Conservation (phyloP, 495 filamentous ascomycete genomes). For the Aspergillus steynii region DNA sequence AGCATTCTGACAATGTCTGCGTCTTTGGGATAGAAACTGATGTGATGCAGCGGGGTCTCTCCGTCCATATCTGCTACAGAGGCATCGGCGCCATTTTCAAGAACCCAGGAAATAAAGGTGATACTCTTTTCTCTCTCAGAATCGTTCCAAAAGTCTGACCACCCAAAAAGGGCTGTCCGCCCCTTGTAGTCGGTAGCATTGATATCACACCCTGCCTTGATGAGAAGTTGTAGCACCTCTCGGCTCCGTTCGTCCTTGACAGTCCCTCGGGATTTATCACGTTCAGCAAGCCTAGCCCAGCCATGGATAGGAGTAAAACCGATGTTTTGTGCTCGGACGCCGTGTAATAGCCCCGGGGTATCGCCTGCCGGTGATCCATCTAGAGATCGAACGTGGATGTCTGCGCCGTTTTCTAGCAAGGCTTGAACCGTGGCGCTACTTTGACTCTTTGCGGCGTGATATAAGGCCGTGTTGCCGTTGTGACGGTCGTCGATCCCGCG, state of each 20-base stretch:
- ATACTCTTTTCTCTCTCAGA: neutral
- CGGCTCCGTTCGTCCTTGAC: neutral
- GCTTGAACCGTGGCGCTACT: neutral
- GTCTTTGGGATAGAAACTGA: no score
- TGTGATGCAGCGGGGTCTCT: neutral
- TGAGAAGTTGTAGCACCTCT: neutral
- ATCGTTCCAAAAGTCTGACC: neutral
- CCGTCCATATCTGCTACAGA: neutral
- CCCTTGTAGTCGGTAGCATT: conserved; percentile 18
- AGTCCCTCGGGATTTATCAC: no score
- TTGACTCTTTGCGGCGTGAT: neutral
- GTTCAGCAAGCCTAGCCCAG: neutral
- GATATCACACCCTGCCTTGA: conserved; percentile 23
- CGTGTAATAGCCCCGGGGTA: neutral
- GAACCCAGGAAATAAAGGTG: conserved; percentile 1
- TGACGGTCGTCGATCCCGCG: neutral
- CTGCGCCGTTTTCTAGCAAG: neutral
- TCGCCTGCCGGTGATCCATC: neutral
- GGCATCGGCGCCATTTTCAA: conserved; percentile 5
- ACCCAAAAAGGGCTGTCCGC: conserved; percentile 13
- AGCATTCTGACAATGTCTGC: neutral
- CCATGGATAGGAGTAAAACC: conserved; percentile 11
- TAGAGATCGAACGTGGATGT: neutral
- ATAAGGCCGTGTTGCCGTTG: neutral
- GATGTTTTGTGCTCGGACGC: neutral